Evolutionary conservation across 495 filamentous ascomycete species (phyloP), one percentile per base, ranked within the genome.

Genomic region (Talaromyces wortmannii): DNA sequence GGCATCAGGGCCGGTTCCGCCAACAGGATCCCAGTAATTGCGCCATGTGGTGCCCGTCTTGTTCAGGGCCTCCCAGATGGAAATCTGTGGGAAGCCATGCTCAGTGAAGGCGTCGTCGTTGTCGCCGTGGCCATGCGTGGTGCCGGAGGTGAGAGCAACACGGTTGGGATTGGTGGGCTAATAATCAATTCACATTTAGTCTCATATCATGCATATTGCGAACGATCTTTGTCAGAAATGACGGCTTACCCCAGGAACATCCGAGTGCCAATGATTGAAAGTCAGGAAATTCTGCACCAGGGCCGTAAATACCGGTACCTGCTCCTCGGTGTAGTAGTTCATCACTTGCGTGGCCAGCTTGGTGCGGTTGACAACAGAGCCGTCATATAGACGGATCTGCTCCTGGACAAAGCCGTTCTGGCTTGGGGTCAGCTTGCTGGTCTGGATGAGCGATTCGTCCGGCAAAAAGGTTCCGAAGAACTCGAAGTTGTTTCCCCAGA

Each of bases 261-360:
- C 66, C 4, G 75, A 73, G 59, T 75, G 71, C 77, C 78, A 82
- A 59, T 73, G 65, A 65, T 80, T 75, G 61, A 82, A 79, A 15
- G 71, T 68, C 0, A 77, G 61, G 59, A 73, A 82, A 60, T 80
- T 78, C 50, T 80, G 63, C 12, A 74, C 76, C 53, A 82, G 60
- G 4, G 64, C 42, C 2, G 65, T 71, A 36, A 80, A 62, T 5
- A 78, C 71, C 15, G 76, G 77, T 6, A 79, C 66, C 59, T 80
- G 67, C 1, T 73, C 71, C 49, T 72, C 70, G 13, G 75, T 75
- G 52, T 79, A 80, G 61, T 79, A 79, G 63, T 77, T 74, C 55
- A 82, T 70, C 30, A 74, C 77, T 62, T 80, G 69, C 4, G 71
- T 71, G 10, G 61, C 55, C 6, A 69, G 69, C 53, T 72, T 69